Base-by-base conservation (phyloP, 306 rosid genomes). In the Pterocarpus santalinus region DNA sequence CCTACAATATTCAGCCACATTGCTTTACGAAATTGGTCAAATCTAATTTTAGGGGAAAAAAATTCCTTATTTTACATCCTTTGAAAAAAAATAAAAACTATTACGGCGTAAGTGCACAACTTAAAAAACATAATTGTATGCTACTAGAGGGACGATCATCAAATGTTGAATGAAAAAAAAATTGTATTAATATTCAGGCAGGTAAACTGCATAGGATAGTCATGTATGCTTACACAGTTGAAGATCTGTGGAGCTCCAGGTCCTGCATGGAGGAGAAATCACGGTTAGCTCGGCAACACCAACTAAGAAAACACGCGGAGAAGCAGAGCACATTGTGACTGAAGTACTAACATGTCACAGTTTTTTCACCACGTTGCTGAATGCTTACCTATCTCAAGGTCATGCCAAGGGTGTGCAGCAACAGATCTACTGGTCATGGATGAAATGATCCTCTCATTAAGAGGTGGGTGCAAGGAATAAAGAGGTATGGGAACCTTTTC, bases 331-430 rank as follows among this genome's bases (percentile, higher is more conserved):
- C 62, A 15, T 58, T 4, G 34, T 53, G 46, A 68, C 53, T 12
- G 9, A 52, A 41, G 35, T 33, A 60, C 49, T 17, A 46, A 47
- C 11, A 53, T 1, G 38, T 52, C 9, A 28, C 4, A 38, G 11
- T 32, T 63, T 51, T 70, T 74, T 8, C 71, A 36, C 61, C 61
- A 55, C 3, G 3, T 55, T 55, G 61, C 30, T n/a, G 61, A 55
- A 38, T 56, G 65, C 78, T 76, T 86, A 91, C 99, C 99, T 34
- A 95, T 95, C 93, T 95, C 99, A 68, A 95, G 98, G 90, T 95
- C 99, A 82, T 95, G 99, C 99, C 99, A 95, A 12, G 99, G 99
- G 82, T 95, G 99, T 10, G 99, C 99, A 85, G 99, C 99, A 44
- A 86, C 93, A 63, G 97, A 91, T 71, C 98, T 91, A 84, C 99